Conservation (phyloP, 164 flowering plant genomes). For the Tinospora cordifolia region DNA sequence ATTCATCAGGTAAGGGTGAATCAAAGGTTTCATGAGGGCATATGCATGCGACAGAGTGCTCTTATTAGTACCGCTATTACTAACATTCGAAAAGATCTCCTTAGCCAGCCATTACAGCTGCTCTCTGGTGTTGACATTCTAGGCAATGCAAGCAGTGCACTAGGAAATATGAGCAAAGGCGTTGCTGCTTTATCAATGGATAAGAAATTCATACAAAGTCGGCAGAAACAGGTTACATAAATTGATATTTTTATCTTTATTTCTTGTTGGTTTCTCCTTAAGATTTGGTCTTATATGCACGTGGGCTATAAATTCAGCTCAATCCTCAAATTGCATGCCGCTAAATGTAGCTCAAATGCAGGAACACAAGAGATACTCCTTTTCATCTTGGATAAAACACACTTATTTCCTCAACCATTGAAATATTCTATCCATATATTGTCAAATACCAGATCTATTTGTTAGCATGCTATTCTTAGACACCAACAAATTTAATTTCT, state of each 20-base stretch:
- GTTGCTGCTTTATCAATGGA: constrained; percentile 99
- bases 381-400: too few relatives aligned
- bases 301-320: background rate
- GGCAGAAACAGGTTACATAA: constrained; percentile 75
- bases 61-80: constrained; percentile 60
- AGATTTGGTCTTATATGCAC: background rate
- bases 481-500: background rate
- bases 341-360: background rate
- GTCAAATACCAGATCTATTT: background rate
- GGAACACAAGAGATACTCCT: background rate
- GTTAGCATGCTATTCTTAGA: background rate
- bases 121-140: constrained; percentile 95
- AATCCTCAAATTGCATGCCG: too few relatives aligned
- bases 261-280: background rate
- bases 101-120: constrained; percentile 93
- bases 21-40: constrained; percentile 69
- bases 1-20: constrained; percentile 66
- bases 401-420: background rate
- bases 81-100: constrained; percentile 82
- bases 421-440: background rate
- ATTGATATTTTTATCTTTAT: background rate
- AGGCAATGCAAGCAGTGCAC: constrained; percentile 99
- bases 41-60: constrained; percentile 84
- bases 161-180: constrained; percentile 99
- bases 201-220: constrained; percentile 90